Percentiles rank a stretch among this genome's conserved stretches.
Evolutionary conservation across 768 basidiomycete species (phyloP).

Genomic region (Boletus rex-veris): DNA sequence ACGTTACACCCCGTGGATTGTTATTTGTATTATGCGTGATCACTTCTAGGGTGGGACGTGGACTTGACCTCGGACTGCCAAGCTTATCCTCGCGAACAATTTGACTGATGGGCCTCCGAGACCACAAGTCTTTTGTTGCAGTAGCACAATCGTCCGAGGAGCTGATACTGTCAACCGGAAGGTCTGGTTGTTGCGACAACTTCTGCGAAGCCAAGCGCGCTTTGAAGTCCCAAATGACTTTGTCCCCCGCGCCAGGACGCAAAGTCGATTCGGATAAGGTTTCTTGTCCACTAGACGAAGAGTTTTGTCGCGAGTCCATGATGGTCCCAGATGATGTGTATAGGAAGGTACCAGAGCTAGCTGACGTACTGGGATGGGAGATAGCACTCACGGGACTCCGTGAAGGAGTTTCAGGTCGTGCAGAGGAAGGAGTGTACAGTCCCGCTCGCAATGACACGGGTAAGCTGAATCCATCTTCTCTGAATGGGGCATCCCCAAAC

Average conservation of each 20-base stretch:
- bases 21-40: slow-evolving; percentile 21
- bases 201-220: slow-evolving; percentile 16
- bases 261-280: slow-evolving; percentile 33
- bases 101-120: slow-evolving; percentile 32
- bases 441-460: slow-evolving; percentile 29
- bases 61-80: slow-evolving; percentile 16
- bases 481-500: slow-evolving; percentile 31
- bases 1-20: slow-evolving; percentile 12
- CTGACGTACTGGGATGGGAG: slow-evolving; percentile 37
- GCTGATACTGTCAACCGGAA: slow-evolving; percentile 17
- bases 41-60: slow-evolving; percentile 32
- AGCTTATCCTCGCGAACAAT: slow-evolving; percentile 20
- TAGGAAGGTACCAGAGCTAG: slow-evolving; percentile 26
- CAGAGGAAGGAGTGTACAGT: slow-evolving; percentile 19
- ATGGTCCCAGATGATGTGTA: slow-evolving; percentile 29
- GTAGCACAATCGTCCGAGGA: slow-evolving; percentile 31
- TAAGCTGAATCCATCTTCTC: slow-evolving; percentile 28
- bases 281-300: slow-evolving; percentile 31
- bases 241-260: slow-evolving; percentile 32
- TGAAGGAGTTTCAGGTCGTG: slow-evolving; percentile 49
- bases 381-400: slow-evolving; percentile 61
- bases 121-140: slow-evolving; percentile 30
- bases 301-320: slow-evolving; percentile 24
- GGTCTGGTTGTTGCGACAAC: slow-evolving; percentile 15
- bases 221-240: slow-evolving; percentile 29